These are phyloP conservation scores for Wallacemonas sp. DNA, from an alignment of 208 protist genomes.

Conservation along the genomic window DNA sequence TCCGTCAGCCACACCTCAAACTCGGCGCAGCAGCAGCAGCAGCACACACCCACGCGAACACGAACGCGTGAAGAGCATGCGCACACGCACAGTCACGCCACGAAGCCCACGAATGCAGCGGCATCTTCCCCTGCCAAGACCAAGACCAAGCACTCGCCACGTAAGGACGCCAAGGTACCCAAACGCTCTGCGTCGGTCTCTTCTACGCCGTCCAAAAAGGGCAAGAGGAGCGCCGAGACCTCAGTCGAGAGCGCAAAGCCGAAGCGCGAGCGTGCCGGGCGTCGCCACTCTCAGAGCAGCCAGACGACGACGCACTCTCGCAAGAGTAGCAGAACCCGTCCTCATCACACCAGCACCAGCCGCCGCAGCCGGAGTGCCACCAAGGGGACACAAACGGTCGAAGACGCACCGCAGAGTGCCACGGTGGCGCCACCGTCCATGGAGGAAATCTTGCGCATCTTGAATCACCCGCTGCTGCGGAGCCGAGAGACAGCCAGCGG, in stretches of 20 bases:
- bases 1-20: too few species aligned
- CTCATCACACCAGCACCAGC: not conserved
- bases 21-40: too few species aligned
- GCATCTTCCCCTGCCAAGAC: not conserved
- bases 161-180: not conserved
- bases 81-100: too few species aligned
- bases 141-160: not conserved
- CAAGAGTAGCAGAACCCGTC: not conserved
- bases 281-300: not conserved
- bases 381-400: not conserved
- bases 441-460: constrained; percentile 2
- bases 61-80: too few species aligned
- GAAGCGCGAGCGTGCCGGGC: not conserved
- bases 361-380: not conserved
- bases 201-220: too few species aligned
- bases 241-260: not conserved
- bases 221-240: too few species aligned
- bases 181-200: too few species aligned
- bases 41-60: too few species aligned
- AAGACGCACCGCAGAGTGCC: not conserved
- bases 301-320: not conserved
- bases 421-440: constrained; percentile 1
- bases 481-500: not conserved
- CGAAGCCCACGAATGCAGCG: too few species aligned
- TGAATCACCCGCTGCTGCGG: constrained; percentile 5